Evolutionary conservation across 805 yeast species (phyloP), one percentile per base, ranked within the genome.

Genomic region (Debaryomyces tyrocola): DNA sequence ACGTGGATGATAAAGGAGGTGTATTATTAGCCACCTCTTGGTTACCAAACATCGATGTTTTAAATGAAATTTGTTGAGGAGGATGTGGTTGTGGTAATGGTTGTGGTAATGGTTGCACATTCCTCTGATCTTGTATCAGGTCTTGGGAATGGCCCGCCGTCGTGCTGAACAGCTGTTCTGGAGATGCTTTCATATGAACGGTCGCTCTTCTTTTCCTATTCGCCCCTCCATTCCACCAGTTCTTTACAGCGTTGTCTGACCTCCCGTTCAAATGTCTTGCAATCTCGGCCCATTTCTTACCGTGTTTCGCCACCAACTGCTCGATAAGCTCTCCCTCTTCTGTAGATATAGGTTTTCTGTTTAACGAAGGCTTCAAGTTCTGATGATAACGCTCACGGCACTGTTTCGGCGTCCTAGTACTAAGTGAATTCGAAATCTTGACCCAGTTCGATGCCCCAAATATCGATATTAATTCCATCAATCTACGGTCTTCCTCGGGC

Each of bases 191-290:
- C 33, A 15, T 21, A n/a, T 39, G 42, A 3, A 39, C 34, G 18
- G 59, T 57, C 6, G 73, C 72, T 52, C 90, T 70, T 57, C 94
- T 78, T 50, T 96, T 73, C 49, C 95, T 75, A 62, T 87, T 89
- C 11, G 95, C 92, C 7, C 96, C 95, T 4, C 96, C 96, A 60
- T 89, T 89, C 96, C 96, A 90, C 96, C 96, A 90, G 67, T 90
- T 90, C 62, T 89, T 89, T 57, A 89, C 88, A 17, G 96, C 90
- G 63, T 89, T 90, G 64, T 90, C 97, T n/a, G 86, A 78, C 44
- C 97, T 73, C 2, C 96, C 96, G 51, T 87, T 85, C 47, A 90
- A 69, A 64, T 89, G 95, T 43, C 96, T 78, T 14, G 96, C 89
- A 39, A 90, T 90, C 59, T 88, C 96, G 0, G 97, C 96, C 97